phyloP scores from a whole-genome alignment of 1,139 yeast genomes.

The Yamadazyma mexicana region DNA sequence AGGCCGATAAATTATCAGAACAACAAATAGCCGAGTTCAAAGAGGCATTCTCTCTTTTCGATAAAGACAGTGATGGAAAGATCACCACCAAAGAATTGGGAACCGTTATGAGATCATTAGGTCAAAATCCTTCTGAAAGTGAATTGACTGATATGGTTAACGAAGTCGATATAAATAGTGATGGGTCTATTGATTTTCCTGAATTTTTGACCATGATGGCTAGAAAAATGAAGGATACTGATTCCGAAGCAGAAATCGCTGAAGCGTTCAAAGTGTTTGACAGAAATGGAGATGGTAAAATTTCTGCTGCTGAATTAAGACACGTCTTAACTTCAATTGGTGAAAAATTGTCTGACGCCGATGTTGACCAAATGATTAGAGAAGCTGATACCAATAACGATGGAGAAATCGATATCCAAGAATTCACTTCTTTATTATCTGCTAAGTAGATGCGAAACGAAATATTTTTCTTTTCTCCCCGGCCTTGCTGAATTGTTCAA shows the following conservation, averaged over 20 bases:
- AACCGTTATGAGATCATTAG: constrained; percentile 96
- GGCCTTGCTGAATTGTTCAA: neutral
- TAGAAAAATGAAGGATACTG: constrained; percentile 94
- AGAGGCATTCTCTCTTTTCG: constrained; percentile 95
- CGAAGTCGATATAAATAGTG: constrained; percentile 94
- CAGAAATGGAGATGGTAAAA: constrained; percentile 94
- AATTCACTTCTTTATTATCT: constrained; percentile 78
- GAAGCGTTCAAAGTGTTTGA: constrained; percentile 97
- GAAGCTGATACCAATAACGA: constrained; percentile 96
- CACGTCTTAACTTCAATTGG: constrained; percentile 97
- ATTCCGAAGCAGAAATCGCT: constrained; percentile 92
- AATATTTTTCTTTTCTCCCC: neutral
- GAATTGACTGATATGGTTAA: constrained; percentile 95
- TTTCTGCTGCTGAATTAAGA: constrained; percentile 93
- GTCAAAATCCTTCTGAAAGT: constrained; percentile 94
- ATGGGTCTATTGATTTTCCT: constrained; percentile 91
- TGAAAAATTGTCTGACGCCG: constrained; percentile 92
- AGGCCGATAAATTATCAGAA: constrained; percentile 88
- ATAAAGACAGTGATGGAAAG: constrained; percentile 93
- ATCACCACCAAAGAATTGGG: constrained; percentile 96
- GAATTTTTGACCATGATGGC: constrained; percentile 87
- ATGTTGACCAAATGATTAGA: constrained; percentile 93
- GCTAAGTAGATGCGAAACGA: constrained; percentile 33
- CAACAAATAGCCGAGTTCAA: constrained; percentile 96
- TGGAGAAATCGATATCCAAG: constrained; percentile 94